A percentile compares a stretch with the other conserved stretches of the same genome.
Conservation (phyloP, 2,329 filamentous ascomycete species). For the Sporothrix euskadiensis region DNA sequence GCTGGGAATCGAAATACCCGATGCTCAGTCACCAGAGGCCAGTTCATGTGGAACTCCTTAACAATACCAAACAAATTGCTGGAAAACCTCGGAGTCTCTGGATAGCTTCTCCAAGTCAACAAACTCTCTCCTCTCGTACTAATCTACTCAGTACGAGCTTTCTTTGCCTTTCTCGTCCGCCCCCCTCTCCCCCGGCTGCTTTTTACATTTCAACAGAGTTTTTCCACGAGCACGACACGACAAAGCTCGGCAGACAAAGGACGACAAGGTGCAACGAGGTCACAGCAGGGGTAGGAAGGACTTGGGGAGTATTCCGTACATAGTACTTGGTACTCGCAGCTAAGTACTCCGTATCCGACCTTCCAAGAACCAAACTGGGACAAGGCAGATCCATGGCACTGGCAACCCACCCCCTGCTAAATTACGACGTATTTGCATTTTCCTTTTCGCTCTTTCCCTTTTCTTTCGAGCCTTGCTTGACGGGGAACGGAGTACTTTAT, state of each 20-base stretch:
- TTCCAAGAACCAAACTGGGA: constrained; percentile 21
- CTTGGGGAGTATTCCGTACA: constrained; percentile 3
- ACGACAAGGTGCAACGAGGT: constrained; percentile 6
- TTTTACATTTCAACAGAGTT: constrained; percentile 8
- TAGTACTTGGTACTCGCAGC: background rate
- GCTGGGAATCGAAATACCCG: background rate
- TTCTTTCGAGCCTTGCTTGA: constrained; percentile 15
- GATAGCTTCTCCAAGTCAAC: background rate
- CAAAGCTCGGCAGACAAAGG: constrained; percentile 7
- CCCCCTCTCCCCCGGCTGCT: background rate
- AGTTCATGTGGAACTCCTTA: background rate
- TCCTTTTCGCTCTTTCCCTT: constrained; percentile 18
- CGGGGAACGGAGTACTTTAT: constrained; percentile 20
- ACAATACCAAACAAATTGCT: background rate
- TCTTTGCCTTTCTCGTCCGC: background rate
- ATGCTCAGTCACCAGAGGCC: background rate
- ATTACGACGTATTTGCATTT: constrained; percentile 11
- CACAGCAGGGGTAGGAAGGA: constrained; percentile 6
- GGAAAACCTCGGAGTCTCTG: background rate
- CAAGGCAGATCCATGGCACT: constrained; percentile 27
- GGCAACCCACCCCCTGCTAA: constrained; percentile 21
- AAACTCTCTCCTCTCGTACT: background rate
- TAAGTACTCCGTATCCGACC: constrained; percentile 4
- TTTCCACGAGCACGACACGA: constrained; percentile 17
- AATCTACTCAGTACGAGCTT: background rate